phyloP scores from a whole-genome alignment of 345 rosid genomes.

The Leavenworthia alabamica region DNA sequence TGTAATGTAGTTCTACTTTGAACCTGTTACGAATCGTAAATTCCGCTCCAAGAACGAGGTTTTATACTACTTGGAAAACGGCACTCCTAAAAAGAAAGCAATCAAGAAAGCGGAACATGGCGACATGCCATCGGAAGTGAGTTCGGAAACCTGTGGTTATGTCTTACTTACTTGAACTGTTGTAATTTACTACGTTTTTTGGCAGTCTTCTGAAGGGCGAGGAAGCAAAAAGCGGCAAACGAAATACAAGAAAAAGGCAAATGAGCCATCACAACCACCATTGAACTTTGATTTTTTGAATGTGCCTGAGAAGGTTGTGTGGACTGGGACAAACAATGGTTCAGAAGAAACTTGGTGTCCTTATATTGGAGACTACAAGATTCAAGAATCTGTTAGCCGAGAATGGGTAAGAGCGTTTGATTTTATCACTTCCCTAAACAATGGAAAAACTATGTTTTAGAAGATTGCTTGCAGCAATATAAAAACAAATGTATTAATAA shows the following conservation, averaged over 20 bases:
- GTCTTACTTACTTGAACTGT: neutral
- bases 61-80: conserved; percentile 29
- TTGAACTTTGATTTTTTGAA: conserved; percentile 42
- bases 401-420: conserved; percentile 49
- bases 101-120: conserved; percentile 16
- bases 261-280: conserved; percentile 2
- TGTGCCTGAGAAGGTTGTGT: conserved; percentile 46
- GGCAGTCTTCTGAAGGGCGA: conserved; percentile 34
- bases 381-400: conserved; percentile 34
- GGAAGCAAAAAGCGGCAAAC: conserved; percentile 22
- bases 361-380: conserved; percentile 32
- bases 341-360: conserved; percentile 46
- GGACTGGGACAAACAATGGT: conserved; percentile 41
- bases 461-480: conserved; percentile 1
- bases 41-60: conserved; percentile 38
- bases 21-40: conserved; percentile 30
- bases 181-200: neutral
- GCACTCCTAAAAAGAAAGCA: conserved; percentile 13
- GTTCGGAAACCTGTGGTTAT: conserved; percentile 9
- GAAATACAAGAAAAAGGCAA: conserved; percentile 3
- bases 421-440: conserved; percentile 11
- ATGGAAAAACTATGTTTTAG: neutral
- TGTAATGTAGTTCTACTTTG: conserved; percentile 33
- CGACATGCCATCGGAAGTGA: conserved; percentile 30
- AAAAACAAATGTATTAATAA: conserved; percentile 5